Evolutionary conservation across 805 yeast genomes (phyloP).

Genomic region (Ogataea populi-albae): DNA sequence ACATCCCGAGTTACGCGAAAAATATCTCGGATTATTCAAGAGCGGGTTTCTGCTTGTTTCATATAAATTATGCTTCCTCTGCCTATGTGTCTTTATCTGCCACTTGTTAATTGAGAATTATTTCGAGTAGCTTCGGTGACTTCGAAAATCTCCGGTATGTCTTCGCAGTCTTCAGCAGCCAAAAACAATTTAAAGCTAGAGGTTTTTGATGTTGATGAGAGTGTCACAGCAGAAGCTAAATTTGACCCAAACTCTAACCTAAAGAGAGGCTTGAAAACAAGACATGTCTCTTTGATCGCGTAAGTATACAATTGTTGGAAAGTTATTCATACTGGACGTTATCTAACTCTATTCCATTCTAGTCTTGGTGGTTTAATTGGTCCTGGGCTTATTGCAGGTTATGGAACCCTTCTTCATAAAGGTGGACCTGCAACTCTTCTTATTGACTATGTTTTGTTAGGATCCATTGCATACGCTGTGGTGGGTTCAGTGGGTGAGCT

Average conservation of each 20-base stretch:
- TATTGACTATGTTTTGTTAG: slow-evolving; percentile 46
- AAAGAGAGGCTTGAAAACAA: slow-evolving; percentile 46
- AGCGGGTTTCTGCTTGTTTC: too few species aligned
- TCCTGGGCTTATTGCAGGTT: slow-evolving; percentile 51
- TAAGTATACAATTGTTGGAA: background rate
- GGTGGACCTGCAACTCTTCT: slow-evolving; percentile 50
- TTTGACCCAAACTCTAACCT: slow-evolving; percentile 34
- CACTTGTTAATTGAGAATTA: too few species aligned
- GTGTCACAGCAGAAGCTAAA: background rate
- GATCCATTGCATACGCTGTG: slow-evolving; percentile 47
- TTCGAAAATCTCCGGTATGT: too few species aligned
- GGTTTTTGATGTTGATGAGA: too few species aligned
- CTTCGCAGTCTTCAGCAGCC: too few species aligned
- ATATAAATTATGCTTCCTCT: too few species aligned
- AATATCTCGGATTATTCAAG: too few species aligned
- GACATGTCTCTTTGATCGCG: slow-evolving; percentile 52
- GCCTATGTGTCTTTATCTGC: too few species aligned
- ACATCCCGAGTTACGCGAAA: too few species aligned
- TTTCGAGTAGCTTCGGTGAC: too few species aligned
- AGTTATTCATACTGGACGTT: background rate
- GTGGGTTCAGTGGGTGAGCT: slow-evolving; percentile 54
- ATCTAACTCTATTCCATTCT: too few species aligned
- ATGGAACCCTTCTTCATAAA: slow-evolving; percentile 41
- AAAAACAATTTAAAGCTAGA: too few species aligned
- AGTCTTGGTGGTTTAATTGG: slow-evolving; percentile 52